Evolutionary conservation across 371 early-diverging fungal species (phyloP).

Genomic region (Zancudomyces culisetae): DNA sequence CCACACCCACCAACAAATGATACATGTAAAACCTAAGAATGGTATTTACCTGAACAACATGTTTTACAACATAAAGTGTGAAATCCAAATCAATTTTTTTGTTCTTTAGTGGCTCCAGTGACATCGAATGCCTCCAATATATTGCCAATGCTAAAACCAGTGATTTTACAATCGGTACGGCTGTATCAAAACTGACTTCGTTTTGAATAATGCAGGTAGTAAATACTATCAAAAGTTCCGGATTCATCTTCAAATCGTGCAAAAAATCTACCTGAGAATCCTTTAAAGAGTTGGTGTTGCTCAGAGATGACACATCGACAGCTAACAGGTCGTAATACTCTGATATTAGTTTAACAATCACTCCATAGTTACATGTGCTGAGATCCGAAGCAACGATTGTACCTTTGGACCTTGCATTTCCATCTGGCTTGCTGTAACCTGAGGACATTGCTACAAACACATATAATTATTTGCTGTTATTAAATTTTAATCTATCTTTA

Average conservation of each 20-base stretch:
- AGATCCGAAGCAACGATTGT: too few relatives aligned
- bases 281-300: too few relatives aligned
- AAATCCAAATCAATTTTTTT: not conserved
- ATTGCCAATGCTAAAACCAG: not conserved
- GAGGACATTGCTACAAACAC: too few relatives aligned
- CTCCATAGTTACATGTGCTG: too few relatives aligned
- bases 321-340: too few relatives aligned
- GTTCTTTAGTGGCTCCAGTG: not conserved
- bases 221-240: not conserved
- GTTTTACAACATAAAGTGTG: not conserved
- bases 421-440: too few relatives aligned
- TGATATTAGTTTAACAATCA: too few relatives aligned
- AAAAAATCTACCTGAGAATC: not conserved
- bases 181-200: not conserved
- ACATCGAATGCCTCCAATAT: not conserved
- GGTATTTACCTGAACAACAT: not conserved
- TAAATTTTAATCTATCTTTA: too few relatives aligned
- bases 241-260: not conserved
- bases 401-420: too few relatives aligned
- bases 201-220: not conserved
- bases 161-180: not conserved
- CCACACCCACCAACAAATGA: not conserved
- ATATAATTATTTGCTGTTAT: too few relatives aligned
- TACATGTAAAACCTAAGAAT: not conserved
- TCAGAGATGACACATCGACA: not conserved